phyloP scores from a whole-genome alignment of 129 eudicot genomes.

The Heracleum sosnowskyi region DNA sequence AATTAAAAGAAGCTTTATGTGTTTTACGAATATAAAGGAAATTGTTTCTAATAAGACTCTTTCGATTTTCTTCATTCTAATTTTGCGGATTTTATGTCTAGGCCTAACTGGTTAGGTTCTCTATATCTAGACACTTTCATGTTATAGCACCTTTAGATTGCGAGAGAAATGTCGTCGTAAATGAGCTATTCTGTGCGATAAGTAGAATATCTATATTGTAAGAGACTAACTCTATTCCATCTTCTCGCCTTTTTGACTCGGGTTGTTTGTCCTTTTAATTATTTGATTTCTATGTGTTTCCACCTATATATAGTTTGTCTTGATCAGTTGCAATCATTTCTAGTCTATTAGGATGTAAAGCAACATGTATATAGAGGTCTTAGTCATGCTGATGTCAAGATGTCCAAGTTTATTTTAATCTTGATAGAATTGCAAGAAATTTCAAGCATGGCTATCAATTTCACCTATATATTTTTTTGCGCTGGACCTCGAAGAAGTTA shows the following conservation, averaged over 20 bases:
- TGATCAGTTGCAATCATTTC: background rate
- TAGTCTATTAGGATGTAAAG: too few relatives aligned
- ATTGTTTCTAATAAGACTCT: background rate
- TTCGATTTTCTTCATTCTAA: background rate
- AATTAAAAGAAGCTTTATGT: background rate
- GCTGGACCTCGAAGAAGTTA: too few relatives aligned
- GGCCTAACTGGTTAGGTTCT: background rate
- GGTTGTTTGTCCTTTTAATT: background rate
- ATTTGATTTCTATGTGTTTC: background rate
- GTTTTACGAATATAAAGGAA: background rate
- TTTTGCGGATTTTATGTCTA: background rate
- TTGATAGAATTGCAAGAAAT: too few relatives aligned
- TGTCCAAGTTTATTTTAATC: too few relatives aligned
- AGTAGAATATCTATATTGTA: background rate
- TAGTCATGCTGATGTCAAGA: background rate
- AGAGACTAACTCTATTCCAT: background rate
- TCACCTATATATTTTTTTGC: too few relatives aligned
- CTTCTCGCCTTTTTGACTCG: background rate
- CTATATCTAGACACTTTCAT: background rate
- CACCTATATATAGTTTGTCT: background rate
- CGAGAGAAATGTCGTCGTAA: background rate
- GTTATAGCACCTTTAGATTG: background rate
- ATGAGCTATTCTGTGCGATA: background rate
- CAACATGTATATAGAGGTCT: too few relatives aligned
- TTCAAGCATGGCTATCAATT: too few relatives aligned